A percentile compares a stretch with the other conserved stretches of the same genome.
Evolutionary conservation across 305 asterid species (phyloP).

Genomic region (Fraxinus ornus): DNA sequence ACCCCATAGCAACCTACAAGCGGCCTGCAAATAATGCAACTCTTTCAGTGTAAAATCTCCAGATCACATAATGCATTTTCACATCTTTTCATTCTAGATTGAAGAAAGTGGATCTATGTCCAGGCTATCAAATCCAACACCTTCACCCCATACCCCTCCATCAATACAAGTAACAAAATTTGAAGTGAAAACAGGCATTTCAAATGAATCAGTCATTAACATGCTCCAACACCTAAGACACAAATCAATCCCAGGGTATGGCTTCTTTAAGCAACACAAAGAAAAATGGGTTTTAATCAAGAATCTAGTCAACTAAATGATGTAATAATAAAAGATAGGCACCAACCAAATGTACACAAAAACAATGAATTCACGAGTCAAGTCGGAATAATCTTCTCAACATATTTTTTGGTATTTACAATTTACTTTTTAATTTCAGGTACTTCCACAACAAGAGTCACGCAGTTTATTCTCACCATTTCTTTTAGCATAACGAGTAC

Average conservation of each 20-base stretch:
- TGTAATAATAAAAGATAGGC: background rate
- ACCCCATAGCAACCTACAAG: constrained; percentile 33
- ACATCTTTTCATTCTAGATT: background rate
- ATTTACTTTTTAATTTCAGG: background rate
- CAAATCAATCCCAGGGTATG: background rate
- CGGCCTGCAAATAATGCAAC: constrained; percentile 37
- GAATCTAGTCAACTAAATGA: background rate
- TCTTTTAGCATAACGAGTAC: background rate
- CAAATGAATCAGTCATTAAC: background rate
- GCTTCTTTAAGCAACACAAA: background rate
- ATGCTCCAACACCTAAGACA: background rate
- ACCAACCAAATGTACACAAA: background rate
- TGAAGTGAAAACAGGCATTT: background rate
- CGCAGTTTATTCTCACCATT: background rate
- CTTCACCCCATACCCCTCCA: background rate
- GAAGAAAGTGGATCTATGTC: background rate
- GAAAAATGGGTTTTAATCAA: background rate
- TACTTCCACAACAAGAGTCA: background rate
- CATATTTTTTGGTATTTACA: background rate
- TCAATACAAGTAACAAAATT: background rate
- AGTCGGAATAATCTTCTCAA: background rate
- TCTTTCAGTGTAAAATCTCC: background rate
- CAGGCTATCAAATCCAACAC: background rate
- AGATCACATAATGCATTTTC: background rate
- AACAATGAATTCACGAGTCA: background rate